Base-by-base conservation (phyloP, 2,329 filamentous ascomycete species). In the Fusarium sp. region DNA sequence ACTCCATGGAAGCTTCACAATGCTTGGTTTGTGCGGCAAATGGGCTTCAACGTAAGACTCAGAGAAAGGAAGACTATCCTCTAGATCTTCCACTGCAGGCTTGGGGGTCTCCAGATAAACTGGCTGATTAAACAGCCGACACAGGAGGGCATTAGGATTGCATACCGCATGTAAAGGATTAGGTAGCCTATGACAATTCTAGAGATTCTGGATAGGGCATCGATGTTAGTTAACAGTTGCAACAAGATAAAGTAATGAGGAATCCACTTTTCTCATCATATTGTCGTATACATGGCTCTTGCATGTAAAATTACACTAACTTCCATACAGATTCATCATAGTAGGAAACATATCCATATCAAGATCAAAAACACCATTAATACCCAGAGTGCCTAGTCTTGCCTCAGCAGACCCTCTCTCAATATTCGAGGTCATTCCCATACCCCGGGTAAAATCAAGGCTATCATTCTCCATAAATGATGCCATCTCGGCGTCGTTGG, bases 1-100 rank as follows among this genome's bases (percentile, higher is more conserved):
- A 82, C 84, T 67, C 87, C 90, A 72, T 90, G 89, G 88, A 84
- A 86, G 73, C 79, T 90, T 20, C 83, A 87, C 59, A 90, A 90
- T 73, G 87, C 88, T 7, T 90, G 89, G 88, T 90, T 91, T 70
- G 87, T 90, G 54, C 87, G 88, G 79, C 88, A 90, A 77, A 83
- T 84, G 45, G 86, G 89, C 77, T 90, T 90, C 74, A 80, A 83
- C 71, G 82, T 83, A 3, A 26, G 63, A 28, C 54, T 72, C 4
- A 63, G 54, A 22, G 49, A 63, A 38, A 63, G 69, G 20, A 11
- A 54, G 9, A 44, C 28, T 5, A 66, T 72, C 5, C 22, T 73
- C 7, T 73, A 42, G 20, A 18, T 18, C 10, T 36, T 7, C 15
- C 7, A 22, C 13, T 22, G 3, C 28, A 11, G 28, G 9, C 28